Evolutionary conservation across 1,284 basidiomycete genomes (phyloP).

Genomic region (Paramarasmius palmivorus): DNA sequence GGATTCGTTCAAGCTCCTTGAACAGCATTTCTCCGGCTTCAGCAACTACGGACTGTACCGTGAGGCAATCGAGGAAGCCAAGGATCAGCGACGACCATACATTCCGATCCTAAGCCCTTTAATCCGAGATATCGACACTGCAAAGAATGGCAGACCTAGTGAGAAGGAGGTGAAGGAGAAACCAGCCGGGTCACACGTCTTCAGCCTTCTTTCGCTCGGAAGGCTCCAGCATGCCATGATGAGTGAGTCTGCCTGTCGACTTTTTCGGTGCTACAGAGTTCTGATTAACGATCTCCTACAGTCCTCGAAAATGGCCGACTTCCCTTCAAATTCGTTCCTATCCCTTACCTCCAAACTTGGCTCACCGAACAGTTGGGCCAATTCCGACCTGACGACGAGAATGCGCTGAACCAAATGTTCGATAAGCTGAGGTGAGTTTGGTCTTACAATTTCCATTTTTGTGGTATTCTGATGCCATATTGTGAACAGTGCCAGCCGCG

Average conservation of each 20-base stretch:
- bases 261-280: too few species aligned
- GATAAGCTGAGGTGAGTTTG: neutral
- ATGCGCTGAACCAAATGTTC: neutral
- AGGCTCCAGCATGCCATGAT: neutral
- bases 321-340: neutral
- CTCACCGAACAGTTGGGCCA: neutral
- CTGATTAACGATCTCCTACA: neutral
- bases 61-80: conserved; percentile 28
- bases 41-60: conserved; percentile 35
- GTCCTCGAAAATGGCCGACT: neutral
- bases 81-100: conserved; percentile 32
- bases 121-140: conserved; percentile 23
- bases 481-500: too few species aligned
- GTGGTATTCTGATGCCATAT: too few species aligned
- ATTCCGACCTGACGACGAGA: neutral
- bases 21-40: conserved; percentile 24
- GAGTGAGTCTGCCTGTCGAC: neutral
- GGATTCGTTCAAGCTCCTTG: conserved; percentile 25
- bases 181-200: neutral
- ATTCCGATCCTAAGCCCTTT: conserved; percentile 24
- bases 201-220: neutral
- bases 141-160: too few species aligned
- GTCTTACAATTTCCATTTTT: neutral
- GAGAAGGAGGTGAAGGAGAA: neutral
- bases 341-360: neutral